phyloP scores from a whole-genome alignment of 2,329 filamentous ascomycete species.

The Canariomyces notabilis region DNA sequence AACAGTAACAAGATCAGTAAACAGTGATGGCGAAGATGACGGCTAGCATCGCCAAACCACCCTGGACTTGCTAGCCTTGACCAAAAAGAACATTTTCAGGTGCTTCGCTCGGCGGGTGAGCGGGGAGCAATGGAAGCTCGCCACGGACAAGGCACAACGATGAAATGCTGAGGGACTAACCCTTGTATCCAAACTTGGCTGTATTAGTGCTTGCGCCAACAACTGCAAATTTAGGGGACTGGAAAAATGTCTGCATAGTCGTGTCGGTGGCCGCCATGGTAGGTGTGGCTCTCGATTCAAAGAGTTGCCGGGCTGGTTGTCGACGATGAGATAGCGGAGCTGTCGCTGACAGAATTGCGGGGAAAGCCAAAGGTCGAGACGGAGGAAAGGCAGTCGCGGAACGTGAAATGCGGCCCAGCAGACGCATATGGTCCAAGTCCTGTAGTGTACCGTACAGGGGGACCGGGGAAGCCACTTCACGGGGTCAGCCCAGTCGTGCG shows the following conservation, averaged over 20 bases:
- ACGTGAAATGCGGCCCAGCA: neutral
- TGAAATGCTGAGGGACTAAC: constrained; percentile 40
- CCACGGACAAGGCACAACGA: no score
- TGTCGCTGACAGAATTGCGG: constrained; percentile 1
- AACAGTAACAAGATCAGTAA: no score
- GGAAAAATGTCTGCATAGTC: constrained; percentile 74
- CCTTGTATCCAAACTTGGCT: constrained; percentile 82
- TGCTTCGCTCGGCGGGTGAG: no score
- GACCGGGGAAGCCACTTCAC: neutral
- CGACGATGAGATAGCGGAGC: neutral
- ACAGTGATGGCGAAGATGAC: no score
- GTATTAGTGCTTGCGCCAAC: constrained; percentile 84
- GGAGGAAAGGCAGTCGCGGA: neutral
- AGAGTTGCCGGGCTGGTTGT: constrained; percentile 12
- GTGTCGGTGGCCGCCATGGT: constrained; percentile 61
- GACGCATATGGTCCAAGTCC: neutral
- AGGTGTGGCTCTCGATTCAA: constrained; percentile 9
- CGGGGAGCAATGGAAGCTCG: no score
- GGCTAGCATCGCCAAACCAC: no score
- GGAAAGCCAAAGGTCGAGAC: neutral
- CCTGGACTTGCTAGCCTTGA: no score
- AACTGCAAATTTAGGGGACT: constrained; percentile 74
- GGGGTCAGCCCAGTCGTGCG: no score
- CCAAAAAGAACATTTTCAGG: no score
- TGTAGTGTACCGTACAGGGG: neutral